These are phyloP conservation scores for Phyllosticta ampelicida DNA, from an alignment of 2,329 filamentous ascomycete genomes.

Conservation along the genomic window DNA sequence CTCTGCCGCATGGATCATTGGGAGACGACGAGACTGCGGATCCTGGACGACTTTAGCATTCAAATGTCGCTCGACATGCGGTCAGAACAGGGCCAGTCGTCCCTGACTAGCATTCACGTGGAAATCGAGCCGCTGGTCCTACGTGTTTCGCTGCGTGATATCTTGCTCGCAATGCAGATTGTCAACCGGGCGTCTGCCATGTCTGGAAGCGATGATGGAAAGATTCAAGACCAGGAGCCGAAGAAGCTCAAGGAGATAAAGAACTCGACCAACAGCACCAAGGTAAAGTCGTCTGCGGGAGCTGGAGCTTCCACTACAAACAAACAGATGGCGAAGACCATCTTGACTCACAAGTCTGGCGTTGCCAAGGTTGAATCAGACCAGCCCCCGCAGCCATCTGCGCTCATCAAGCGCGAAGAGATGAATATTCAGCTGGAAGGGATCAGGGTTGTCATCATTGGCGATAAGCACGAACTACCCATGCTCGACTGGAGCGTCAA, in stretches of 20 bases:
- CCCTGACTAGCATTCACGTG: slow-evolving; percentile 67
- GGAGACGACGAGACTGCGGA: slow-evolving; percentile 77
- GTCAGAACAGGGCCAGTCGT: slow-evolving; percentile 47
- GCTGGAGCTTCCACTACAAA: slow-evolving; percentile 33
- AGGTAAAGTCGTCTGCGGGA: slow-evolving; percentile 38
- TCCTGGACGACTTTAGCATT: slow-evolving; percentile 92
- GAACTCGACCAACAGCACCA: slow-evolving; percentile 29
- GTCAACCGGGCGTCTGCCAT: slow-evolving; percentile 83
- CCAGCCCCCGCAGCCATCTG: slow-evolving; percentile 43
- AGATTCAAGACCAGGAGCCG: slow-evolving; percentile 41
- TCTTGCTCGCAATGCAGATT: slow-evolving; percentile 86
- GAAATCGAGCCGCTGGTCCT: slow-evolving; percentile 87
- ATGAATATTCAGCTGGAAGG: slow-evolving; percentile 80
- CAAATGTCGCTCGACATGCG: slow-evolving; percentile 76
- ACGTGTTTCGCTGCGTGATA: slow-evolving; percentile 83
- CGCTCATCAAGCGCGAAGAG: slow-evolving; percentile 60
- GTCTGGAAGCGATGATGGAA: slow-evolving; percentile 43
- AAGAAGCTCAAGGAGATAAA: slow-evolving; percentile 46
- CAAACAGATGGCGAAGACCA: slow-evolving; percentile 34
- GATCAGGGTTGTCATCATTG: slow-evolving; percentile 84
- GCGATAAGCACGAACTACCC: slow-evolving; percentile 88
- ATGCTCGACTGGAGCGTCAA: slow-evolving; percentile 91
- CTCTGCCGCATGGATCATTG: slow-evolving; percentile 97
- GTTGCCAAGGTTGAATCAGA: slow-evolving; percentile 46
- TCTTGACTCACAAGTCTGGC: slow-evolving; percentile 29